These are phyloP conservation scores for Metschnikowia shivogae DNA, from an alignment of 805 yeast genomes.

Conservation along the genomic window DNA sequence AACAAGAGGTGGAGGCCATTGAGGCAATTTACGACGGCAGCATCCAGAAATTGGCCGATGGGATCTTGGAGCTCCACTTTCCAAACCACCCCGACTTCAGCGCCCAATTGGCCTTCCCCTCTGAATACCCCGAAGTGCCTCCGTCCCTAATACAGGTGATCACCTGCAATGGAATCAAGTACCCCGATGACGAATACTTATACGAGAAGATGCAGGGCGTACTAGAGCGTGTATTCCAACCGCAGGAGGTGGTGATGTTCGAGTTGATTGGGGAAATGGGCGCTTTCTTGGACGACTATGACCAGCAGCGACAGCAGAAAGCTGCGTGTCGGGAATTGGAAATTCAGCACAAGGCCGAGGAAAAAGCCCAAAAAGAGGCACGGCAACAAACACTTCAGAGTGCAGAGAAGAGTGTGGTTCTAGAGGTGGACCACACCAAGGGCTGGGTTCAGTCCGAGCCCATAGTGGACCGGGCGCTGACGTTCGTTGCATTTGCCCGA, in stretches of 20 bases:
- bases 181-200: slow-evolving; percentile 42
- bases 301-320: slow-evolving; percentile 9
- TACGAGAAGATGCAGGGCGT: slow-evolving; percentile 46
- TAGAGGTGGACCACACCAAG: slow-evolving; percentile 44
- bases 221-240: slow-evolving; percentile 43
- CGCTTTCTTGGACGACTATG: slow-evolving; percentile 37
- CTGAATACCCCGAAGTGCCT: slow-evolving; percentile 57
- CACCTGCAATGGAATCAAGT: slow-evolving; percentile 30
- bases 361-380: not conserved
- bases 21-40: slow-evolving; percentile 83
- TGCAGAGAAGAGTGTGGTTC: not conserved
- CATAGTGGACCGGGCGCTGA: slow-evolving; percentile 76
- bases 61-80: slow-evolving; percentile 43
- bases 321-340: not conserved
- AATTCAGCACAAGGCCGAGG: not conserved
- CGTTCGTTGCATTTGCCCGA: slow-evolving; percentile 74
- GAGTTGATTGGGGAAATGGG: slow-evolving; percentile 71
- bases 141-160: slow-evolving; percentile 64
- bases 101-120: slow-evolving; percentile 71
- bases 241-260: slow-evolving; percentile 73
- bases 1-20: slow-evolving; percentile 75
- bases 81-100: slow-evolving; percentile 61
- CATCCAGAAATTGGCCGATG: slow-evolving; percentile 34
- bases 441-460: slow-evolving; percentile 81
- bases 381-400: not conserved